Conservation (phyloP, 2,329 filamentous ascomycete genomes). For the Scedosporium boydii region DNA sequence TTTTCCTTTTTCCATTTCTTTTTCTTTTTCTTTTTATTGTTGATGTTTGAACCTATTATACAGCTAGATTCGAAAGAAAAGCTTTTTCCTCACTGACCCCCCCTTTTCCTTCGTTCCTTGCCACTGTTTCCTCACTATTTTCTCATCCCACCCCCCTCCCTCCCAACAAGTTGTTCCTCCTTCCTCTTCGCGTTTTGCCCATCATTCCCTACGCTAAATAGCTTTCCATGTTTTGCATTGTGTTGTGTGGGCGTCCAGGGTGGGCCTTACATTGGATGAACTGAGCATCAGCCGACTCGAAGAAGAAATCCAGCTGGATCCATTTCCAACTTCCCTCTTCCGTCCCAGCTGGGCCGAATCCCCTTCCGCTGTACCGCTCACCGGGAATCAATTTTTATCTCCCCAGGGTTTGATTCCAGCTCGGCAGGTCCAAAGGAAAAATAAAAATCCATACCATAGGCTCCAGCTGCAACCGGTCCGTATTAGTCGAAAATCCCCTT, state of each 20-base stretch:
- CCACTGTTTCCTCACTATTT: too few relatives aligned
- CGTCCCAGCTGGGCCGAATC: background rate
- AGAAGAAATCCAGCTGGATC: background rate
- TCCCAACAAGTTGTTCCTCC: too few relatives aligned
- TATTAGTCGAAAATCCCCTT: background rate
- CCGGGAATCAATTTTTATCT: background rate
- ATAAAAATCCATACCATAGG: background rate
- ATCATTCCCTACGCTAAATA: too few relatives aligned
- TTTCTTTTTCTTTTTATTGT: too few relatives aligned
- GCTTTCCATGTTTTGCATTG: background rate
- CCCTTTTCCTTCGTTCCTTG: too few relatives aligned
- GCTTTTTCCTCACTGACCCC: too few relatives aligned
- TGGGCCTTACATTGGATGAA: background rate
- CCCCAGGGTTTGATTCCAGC: background rate
- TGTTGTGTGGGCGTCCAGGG: background rate
- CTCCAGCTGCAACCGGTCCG: background rate
- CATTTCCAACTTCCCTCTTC: background rate
- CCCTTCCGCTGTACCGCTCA: background rate
- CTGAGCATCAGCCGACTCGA: background rate
- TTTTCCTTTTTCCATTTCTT: too few relatives aligned
- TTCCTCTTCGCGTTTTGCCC: too few relatives aligned
- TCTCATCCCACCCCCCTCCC: too few relatives aligned
- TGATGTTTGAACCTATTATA: too few relatives aligned
- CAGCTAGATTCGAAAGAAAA: too few relatives aligned
- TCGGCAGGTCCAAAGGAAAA: background rate